Percentiles rank a stretch among this genome's conserved stretches.
Conservation (phyloP, 805 yeast species). For the Candida arabinofermentans region DNA sequence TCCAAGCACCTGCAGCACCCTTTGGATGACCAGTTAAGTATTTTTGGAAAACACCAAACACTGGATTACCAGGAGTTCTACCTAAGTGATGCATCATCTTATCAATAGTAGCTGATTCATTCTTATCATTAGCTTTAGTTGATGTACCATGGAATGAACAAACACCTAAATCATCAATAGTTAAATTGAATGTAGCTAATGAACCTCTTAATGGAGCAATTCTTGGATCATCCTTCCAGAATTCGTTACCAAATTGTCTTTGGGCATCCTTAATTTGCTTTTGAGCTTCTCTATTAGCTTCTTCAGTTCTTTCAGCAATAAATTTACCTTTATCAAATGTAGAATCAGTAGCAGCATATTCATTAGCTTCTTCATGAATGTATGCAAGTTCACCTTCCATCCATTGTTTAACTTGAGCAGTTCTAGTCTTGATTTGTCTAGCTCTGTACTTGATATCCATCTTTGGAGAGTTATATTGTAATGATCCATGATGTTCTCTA, state of each 20-base stretch:
- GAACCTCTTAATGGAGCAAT: conserved; percentile 98
- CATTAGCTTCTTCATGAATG: conserved; percentile 67
- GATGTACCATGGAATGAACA: conserved; percentile 99
- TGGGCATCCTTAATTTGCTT: conserved; percentile 86
- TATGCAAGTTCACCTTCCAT: conserved; percentile 72
- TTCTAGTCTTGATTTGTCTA: conserved; percentile 82
- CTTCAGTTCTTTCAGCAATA: conserved; percentile 81
- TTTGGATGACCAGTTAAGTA: conserved; percentile 99
- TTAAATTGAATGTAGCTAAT: conserved; percentile 86
- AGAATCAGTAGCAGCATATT: conserved; percentile 40
- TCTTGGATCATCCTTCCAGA: conserved; percentile 86
- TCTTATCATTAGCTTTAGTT: conserved; percentile 97
- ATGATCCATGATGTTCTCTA: conserved; percentile 80
- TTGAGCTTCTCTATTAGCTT: conserved; percentile 77
- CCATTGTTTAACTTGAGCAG: conserved; percentile 77
- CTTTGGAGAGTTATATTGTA: conserved; percentile 75
- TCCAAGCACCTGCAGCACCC: conserved; percentile 99
- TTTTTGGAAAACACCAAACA: conserved; percentile 97
- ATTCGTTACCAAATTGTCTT: conserved; percentile 92
- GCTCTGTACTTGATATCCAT: conserved; percentile 90
- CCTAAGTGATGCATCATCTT: conserved; percentile 94
- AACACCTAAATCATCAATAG: conserved; percentile 92
- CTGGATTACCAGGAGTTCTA: conserved; percentile 96
- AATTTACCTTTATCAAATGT: conserved; percentile 51
- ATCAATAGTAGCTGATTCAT: conserved; percentile 89